Base-by-base conservation (phyloP, 306 rosid genomes). In the Mimosa bimucronata region DNA sequence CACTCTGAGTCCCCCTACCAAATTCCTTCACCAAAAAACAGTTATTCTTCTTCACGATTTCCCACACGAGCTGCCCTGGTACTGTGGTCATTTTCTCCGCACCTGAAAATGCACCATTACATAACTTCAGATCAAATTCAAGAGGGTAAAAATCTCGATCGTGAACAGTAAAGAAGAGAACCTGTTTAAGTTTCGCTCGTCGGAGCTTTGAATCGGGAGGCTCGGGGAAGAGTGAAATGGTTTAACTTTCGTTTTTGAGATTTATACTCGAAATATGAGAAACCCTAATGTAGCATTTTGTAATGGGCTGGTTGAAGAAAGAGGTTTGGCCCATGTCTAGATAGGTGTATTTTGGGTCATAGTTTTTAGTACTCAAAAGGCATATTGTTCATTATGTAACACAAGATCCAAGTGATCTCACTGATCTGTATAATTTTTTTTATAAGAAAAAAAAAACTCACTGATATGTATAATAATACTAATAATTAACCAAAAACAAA, bases 21-120 rank as follows among this genome's bases (percentile, higher is more conserved):
- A 94, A 94, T 89, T 94, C 84, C 80, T 91, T 92, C 50, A 94
- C 98, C 83, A 92, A 82, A 68, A 92, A 94, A 1, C 78, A 90
- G 92, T 94, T 94, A 86, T 92, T 91, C 88, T 68, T 92, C 87
- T 94, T 94, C 74, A 94, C 97, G 58, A 94, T 89, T 94, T 94
- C 97, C 98, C 98, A 94, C 7, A 94, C 77, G 75, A 94, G 87
- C 10, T 87, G 97, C 23, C 97, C 98, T 1, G 98, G 90, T n/a
- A 92, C 88, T 0, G 90, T 77, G 67, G 98, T 79, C 98, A 94
- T 94, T 68, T 50, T 71, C 80, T 29, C 57, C 80, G 42, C 42
- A 64, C 80, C 91, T 88, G 77, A 76, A 62, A 30, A 79, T 72
- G n/a, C 42, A 60, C 18, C n/a, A 14, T 4, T 38, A 7, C 29